Evolutionary conservation across 352 stramenopile species (phyloP).

Genomic region (Globisporangium ultimum): DNA sequence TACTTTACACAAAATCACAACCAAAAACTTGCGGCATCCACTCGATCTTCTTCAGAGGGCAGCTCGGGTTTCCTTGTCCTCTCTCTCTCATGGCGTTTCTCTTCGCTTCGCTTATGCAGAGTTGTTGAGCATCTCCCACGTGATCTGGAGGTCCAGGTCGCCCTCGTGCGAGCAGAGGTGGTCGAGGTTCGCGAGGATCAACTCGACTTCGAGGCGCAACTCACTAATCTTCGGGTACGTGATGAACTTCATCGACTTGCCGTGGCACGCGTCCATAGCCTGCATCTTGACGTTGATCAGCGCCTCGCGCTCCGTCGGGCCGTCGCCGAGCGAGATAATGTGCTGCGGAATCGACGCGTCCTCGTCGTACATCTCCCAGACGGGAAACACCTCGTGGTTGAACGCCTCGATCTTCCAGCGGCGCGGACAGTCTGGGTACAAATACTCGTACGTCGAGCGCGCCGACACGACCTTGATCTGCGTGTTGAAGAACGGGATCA

Average conservation of each 20-base stretch:
- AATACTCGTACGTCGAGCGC: constrained; percentile 87
- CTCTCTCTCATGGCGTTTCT: constrained; percentile 1
- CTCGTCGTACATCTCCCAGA: constrained; percentile 70
- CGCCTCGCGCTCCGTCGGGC: constrained; percentile 77
- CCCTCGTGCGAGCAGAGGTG: constrained; percentile 80
- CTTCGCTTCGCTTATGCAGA: constrained; percentile 26
- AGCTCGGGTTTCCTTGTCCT: background rate
- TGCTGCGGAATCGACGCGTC: constrained; percentile 54
- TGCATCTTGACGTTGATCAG: constrained; percentile 87
- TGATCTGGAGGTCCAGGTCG: constrained; percentile 82
- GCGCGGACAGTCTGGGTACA: constrained; percentile 79
- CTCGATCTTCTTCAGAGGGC: too few relatives aligned
- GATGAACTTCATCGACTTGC: constrained; percentile 88
- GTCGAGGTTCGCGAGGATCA: constrained; percentile 78
- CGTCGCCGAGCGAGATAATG: constrained; percentile 81
- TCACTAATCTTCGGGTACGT: constrained; percentile 84
- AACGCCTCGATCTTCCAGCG: constrained; percentile 91
- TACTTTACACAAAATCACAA: constrained; percentile 47
- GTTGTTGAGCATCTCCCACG: constrained; percentile 76
- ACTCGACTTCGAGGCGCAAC: constrained; percentile 72
- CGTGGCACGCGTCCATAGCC: constrained; percentile 72
- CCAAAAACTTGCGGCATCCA: constrained; percentile 10
- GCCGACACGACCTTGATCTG: constrained; percentile 88
- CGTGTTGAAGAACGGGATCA: constrained; percentile 73
- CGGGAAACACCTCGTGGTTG: constrained; percentile 78